Evolutionary conservation across 441 rosid species (phyloP), one percentile per base, ranked within the genome.

Genomic region (Francoa sonchifolia): DNA sequence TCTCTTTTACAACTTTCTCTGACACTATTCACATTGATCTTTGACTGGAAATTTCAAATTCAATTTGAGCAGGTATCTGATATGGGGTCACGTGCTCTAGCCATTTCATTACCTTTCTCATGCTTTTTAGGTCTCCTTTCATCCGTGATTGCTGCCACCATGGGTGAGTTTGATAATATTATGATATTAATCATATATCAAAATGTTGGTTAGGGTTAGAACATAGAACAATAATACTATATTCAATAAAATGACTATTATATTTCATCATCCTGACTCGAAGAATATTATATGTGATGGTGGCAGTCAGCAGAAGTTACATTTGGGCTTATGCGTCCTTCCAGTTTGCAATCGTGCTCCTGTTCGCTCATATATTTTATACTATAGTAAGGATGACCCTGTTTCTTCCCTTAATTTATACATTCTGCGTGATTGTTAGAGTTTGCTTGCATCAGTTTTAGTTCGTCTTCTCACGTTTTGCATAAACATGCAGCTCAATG

Each of bases 321-420:
- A 58, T 69, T 7, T 69, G 71, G 74, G 65, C 64, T 13, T 69
- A 69, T 48, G 62, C 68, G 19, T 55, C 62, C 22, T 58, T 61
- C 43, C 74, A 69, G 50, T 65, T 65, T 57, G 71, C 65, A 1
- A 44, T 61, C 29, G 63, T 69, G 42, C 55, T 69, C 49, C 65
- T 69, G 25, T 69, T 61, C 30, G 65, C 74, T 44, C 68, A 69
- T 40, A 55, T 69, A 34, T 69, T 69, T 43, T 69, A 65, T 36
- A 44, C 67, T 20, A 20, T 64, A 31, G 74, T 69, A 57, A 63
- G 63, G 37, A 13, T 10, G 52, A 15, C 42, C 21, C 18, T 39
- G 14, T 17, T 25, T 37, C 21, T 42, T 46, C 20, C 11, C 6
- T 19, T 22, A 8, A 19, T 37, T 27, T 20, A 3, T 28, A 18